Evolutionary conservation across 78 protist species (phyloP).

Genomic region (Dictyostelium citrinum): DNA sequence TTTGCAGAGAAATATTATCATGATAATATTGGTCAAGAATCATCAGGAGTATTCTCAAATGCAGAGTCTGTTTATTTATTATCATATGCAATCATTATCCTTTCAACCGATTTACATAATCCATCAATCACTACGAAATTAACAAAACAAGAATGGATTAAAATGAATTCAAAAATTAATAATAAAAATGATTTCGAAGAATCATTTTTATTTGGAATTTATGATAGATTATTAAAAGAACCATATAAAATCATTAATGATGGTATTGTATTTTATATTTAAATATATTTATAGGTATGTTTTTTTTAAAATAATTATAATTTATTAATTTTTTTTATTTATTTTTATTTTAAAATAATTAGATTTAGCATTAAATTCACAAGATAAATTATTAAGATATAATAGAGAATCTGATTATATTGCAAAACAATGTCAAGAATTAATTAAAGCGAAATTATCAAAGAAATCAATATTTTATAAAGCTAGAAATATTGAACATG

Average conservation of each 20-base stretch:
- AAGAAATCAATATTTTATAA: constrained; percentile 61
- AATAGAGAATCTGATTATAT: constrained; percentile 61
- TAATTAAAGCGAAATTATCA: constrained; percentile 44
- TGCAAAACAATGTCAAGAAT: constrained; percentile 65
- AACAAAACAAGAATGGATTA: constrained; percentile 42
- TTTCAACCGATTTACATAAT: constrained; percentile 56
- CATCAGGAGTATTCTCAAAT: constrained; percentile 27
- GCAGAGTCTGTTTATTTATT: constrained; percentile 57
- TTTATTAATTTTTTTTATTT: too few species aligned
- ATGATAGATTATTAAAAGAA: constrained; percentile 20
- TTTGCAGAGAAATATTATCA: constrained; percentile 94
- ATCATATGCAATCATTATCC: constrained; percentile 35
- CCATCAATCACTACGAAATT: constrained; percentile 37
- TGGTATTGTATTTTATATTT: background rate
- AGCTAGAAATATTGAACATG: constrained; percentile 69
- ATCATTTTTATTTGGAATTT: constrained; percentile 22
- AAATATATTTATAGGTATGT: too few species aligned
- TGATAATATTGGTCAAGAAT: constrained; percentile 10
- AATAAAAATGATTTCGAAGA: constrained; percentile 36
- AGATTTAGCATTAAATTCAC: background rate
- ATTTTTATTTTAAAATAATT: too few species aligned
- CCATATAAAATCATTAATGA: constrained; percentile 8
- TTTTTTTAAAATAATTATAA: too few species aligned
- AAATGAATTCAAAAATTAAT: constrained; percentile 59
- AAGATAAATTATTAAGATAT: constrained; percentile 45